Percentiles rank a stretch among this genome's conserved stretches.
phyloP scores from a whole-genome alignment of 257 asterid genomes.

The Solanum acaule region DNA sequence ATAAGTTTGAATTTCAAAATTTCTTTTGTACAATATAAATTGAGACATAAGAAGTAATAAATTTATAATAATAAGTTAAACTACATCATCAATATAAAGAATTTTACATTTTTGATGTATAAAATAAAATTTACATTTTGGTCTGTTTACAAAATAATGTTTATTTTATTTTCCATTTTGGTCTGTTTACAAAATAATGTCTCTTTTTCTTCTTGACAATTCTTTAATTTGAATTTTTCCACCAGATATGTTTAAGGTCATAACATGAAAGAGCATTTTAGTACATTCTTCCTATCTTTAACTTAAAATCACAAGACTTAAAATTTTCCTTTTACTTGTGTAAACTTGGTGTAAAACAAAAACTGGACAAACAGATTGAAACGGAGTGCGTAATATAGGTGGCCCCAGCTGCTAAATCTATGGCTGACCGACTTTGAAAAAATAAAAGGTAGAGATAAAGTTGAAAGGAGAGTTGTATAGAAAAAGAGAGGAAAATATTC shows the following conservation, averaged over 20 bases:
- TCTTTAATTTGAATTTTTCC: too few species aligned
- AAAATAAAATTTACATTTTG: too few species aligned
- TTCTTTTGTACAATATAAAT: not conserved
- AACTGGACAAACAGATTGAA: too few species aligned
- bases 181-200: not conserved
- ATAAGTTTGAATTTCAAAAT: not conserved
- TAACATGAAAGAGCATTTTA: not conserved
- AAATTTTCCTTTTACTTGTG: not conserved
- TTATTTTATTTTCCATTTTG: too few species aligned
- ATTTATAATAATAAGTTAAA: not conserved
- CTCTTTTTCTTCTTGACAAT: too few species aligned
- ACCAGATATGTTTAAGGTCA: not conserved
- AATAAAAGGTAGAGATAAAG: slow-evolving; percentile 31
- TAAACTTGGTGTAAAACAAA: too few species aligned
- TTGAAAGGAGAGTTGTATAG: slow-evolving; percentile 29
- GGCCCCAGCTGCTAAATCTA: not conserved
- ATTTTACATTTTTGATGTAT: too few species aligned
- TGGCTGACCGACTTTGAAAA: slow-evolving; percentile 75
- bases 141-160: not conserved
- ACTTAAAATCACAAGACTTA: not conserved
- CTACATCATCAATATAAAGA: not conserved
- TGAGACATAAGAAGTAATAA: too few species aligned
- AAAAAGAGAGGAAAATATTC: slow-evolving; percentile 45
- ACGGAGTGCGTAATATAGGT: not conserved
- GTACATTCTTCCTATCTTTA: too few species aligned